Evolutionary conservation across 345 rosid genomes (phyloP).

Genomic region (Arabis alpina): DNA sequence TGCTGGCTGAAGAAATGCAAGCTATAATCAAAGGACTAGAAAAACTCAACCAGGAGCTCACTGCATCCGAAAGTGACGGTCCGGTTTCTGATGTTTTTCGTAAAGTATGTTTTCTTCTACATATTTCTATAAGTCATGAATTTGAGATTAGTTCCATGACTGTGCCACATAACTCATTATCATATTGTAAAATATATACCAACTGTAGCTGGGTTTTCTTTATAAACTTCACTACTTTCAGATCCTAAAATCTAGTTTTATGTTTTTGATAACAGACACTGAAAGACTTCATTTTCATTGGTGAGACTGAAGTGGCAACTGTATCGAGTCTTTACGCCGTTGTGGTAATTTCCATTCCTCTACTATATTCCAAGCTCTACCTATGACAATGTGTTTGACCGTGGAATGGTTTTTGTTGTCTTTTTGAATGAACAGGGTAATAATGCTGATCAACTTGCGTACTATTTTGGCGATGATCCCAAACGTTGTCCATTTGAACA

Average conservation of each 20-base stretch:
- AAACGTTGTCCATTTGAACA: slow-evolving; percentile 94
- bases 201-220: background rate
- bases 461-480: slow-evolving; percentile 97
- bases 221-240: background rate
- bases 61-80: slow-evolving; percentile 89
- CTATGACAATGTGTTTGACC: slow-evolving; percentile 15
- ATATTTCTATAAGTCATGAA: slow-evolving; percentile 12
- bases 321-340: slow-evolving; percentile 77
- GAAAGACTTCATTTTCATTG: slow-evolving; percentile 70
- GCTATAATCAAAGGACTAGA: slow-evolving; percentile 94
- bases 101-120: slow-evolving; percentile 6
- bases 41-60: slow-evolving; percentile 87
- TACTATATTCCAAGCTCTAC: slow-evolving; percentile 6
- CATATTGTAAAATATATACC: background rate
- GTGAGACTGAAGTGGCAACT: slow-evolving; percentile 80
- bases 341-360: slow-evolving; percentile 66
- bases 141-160: slow-evolving; percentile 25
- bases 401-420: slow-evolving; percentile 31
- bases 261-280: slow-evolving; percentile 52
- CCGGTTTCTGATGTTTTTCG: slow-evolving; percentile 83
- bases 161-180: background rate
- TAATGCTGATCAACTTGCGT: slow-evolving; percentile 96
- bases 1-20: slow-evolving; percentile 98
- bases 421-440: slow-evolving; percentile 68
- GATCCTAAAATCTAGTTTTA: slow-evolving; percentile 21